phyloP scores from a whole-genome alignment of 345 rosid genomes.

The Ailanthus altissimus region DNA sequence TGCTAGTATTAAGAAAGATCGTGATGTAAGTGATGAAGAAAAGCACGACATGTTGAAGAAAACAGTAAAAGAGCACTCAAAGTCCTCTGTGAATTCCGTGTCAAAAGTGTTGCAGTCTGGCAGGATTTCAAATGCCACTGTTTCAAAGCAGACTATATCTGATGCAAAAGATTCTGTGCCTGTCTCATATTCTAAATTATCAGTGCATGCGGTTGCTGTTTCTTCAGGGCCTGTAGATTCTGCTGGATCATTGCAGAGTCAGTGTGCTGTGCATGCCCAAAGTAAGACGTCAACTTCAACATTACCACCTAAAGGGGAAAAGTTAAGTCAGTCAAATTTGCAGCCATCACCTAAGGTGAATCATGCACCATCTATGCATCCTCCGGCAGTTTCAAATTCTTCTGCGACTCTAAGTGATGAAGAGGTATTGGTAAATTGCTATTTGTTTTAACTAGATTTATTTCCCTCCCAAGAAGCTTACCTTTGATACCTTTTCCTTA shows the following conservation, averaged over 20 bases:
- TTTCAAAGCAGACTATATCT: slow-evolving; percentile 44
- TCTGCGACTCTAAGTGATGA: slow-evolving; percentile 75
- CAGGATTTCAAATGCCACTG: slow-evolving; percentile 57
- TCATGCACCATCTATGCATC: slow-evolving; percentile 48
- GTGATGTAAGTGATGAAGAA: slow-evolving; percentile 48
- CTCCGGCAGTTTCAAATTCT: slow-evolving; percentile 48
- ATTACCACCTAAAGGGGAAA: slow-evolving; percentile 60
- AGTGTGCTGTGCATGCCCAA: slow-evolving; percentile 38
- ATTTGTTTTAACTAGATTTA: slow-evolving; percentile 7
- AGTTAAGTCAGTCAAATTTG: slow-evolving; percentile 47
- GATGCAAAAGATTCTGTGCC: slow-evolving; percentile 56
- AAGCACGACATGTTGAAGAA: slow-evolving; percentile 41
- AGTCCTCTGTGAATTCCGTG: slow-evolving; percentile 40
- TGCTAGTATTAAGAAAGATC: slow-evolving; percentile 45
- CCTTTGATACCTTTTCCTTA: not conserved
- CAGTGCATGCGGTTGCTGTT: slow-evolving; percentile 45
- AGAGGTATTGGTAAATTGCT: slow-evolving; percentile 56
- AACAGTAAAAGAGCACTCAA: slow-evolving; percentile 47
- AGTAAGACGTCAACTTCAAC: slow-evolving; percentile 46
- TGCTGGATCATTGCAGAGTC: slow-evolving; percentile 41
- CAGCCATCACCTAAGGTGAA: slow-evolving; percentile 56
- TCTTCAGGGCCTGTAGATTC: slow-evolving; percentile 47
- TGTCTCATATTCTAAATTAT: slow-evolving; percentile 48
- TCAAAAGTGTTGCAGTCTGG: slow-evolving; percentile 47
- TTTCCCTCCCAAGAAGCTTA: not conserved